These are phyloP conservation scores for Eimeria maxima DNA, from an alignment of 169 alveolate species.

Conservation along the genomic window DNA sequence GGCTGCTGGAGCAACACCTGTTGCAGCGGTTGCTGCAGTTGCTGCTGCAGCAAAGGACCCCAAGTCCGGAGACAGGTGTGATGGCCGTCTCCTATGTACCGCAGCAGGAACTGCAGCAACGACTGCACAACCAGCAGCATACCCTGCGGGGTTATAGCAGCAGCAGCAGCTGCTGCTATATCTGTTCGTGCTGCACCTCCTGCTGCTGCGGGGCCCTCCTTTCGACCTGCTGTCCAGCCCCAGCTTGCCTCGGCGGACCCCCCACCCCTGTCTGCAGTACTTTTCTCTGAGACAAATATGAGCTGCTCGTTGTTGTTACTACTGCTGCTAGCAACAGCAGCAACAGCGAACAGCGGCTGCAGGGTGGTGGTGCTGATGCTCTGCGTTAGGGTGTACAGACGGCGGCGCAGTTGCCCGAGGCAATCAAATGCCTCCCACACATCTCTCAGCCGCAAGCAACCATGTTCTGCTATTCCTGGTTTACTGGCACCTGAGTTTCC, in stretches of 20 bases:
- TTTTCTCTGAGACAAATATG: not conserved
- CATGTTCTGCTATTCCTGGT: not conserved
- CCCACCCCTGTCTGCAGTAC: not conserved
- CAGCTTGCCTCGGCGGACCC: not conserved
- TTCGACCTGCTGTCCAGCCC: not conserved
- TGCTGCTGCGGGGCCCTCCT: conserved; percentile 1
- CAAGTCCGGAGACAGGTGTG: not conserved
- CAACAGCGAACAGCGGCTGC: conserved; percentile 35
- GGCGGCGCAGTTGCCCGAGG: conserved; percentile 50
- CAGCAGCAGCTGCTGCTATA: not conserved
- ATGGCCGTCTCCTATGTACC: not conserved
- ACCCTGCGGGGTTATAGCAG: conserved; percentile 3
- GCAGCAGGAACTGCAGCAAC: conserved; percentile 18
- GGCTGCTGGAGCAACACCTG: not conserved
- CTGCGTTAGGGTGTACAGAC: conserved; percentile 2
- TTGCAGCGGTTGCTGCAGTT: conserved; percentile 25
- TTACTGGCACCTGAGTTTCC: not conserved
- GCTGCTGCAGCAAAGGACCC: not conserved
- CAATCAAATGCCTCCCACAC: conserved; percentile 17
- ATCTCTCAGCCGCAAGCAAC: not conserved
- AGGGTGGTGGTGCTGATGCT: not conserved
- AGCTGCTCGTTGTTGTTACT: not conserved
- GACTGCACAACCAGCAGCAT: conserved; percentile 27
- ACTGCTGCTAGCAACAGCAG: conserved; percentile 1
- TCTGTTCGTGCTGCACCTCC: not conserved